Percentiles rank a stretch among this genome's conserved stretches.
Evolutionary conservation across 176 grass and related monocot genomes (phyloP).

Genomic region (barley (Hordeum vulgare)): MorexV3_pseudomolecules_assembly NC_058519.1:443311845-443312344

Average conservation of each 20-base stretch:
- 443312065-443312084: neutral
- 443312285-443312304: constrained; percentile 12
- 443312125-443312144: neutral
- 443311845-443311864: constrained; percentile 88
- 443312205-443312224: constrained; percentile 94
- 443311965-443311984: neutral
- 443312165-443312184: constrained; percentile 95
- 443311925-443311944: constrained; percentile 11
- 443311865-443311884: constrained; percentile 78
- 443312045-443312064: neutral
- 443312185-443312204: constrained; percentile 88
- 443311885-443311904: constrained; percentile 83
- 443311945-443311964: neutral
- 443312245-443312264: constrained; percentile 97
- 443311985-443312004: neutral
- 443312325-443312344: constrained; percentile 20
- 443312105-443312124: constrained; percentile 6
- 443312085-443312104: neutral
- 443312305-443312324: neutral
- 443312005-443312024: neutral
- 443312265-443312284: neutral
- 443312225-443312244: constrained; percentile 98
- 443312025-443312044: neutral
- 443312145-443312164: neutral
- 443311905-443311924: constrained; percentile 67